These are phyloP conservation scores for Apostasia ramifera DNA, from an alignment of 106 monocot genomes.

Conservation along the genomic window DNA sequence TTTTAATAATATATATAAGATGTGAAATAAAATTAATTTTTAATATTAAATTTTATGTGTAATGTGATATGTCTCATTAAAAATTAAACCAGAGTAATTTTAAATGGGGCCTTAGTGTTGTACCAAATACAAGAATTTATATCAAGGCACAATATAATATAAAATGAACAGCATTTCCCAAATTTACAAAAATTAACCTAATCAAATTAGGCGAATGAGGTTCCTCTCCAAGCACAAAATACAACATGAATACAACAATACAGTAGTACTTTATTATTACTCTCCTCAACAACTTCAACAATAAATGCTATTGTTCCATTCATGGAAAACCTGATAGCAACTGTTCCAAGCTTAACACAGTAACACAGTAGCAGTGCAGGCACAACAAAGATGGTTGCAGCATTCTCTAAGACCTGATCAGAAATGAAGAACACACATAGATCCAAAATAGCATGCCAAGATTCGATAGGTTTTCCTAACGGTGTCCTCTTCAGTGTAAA, in stretches of 20 bases:
- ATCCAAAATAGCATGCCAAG: background rate
- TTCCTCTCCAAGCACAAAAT: constrained; percentile 3
- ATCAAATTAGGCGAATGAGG: background rate
- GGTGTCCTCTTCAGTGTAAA: background rate
- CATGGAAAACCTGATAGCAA: background rate
- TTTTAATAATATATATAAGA: no score
- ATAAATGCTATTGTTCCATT: background rate
- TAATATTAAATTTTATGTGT: no score
- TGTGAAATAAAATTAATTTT: no score
- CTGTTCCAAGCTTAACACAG: background rate
- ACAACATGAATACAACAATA: background rate
- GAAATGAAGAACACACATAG: background rate
- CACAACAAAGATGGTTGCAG: constrained; percentile 4
- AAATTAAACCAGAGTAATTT: no score
- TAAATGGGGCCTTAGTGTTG: no score
- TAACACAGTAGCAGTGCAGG: background rate
- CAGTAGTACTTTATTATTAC: background rate
- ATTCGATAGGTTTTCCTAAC: background rate
- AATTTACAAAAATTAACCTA: background rate
- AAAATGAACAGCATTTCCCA: background rate
- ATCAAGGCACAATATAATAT: no score
- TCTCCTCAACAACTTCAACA: background rate
- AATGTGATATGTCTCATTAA: no score
- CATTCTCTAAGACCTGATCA: background rate
- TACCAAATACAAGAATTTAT: no score